Evolutionary conservation across 495 filamentous ascomycete genomes (phyloP).

Genomic region (Penicillium canescens): DNA sequence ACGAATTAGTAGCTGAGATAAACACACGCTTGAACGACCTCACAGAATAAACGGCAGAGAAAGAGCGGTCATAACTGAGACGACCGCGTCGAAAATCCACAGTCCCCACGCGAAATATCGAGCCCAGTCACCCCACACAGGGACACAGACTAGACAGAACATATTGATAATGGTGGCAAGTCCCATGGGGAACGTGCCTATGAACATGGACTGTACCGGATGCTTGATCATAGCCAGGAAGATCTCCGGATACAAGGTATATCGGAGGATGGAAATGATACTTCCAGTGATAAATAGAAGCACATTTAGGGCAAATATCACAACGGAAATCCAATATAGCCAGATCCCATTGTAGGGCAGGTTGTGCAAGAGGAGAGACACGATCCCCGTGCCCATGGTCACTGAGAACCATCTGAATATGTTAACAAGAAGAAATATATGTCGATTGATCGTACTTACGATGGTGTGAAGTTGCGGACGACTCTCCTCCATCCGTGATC

Average conservation of each 20-base stretch:
- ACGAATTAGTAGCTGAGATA: not conserved
- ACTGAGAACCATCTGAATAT: conserved; percentile 48
- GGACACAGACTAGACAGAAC: conserved; percentile 55
- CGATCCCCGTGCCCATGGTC: conserved; percentile 68
- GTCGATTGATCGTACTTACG: conserved; percentile 20
- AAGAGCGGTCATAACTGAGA: conserved; percentile 51
- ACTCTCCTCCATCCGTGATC: conserved; percentile 46
- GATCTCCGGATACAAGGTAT: conserved; percentile 57
- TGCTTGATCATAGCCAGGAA: conserved; percentile 58
- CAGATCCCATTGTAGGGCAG: conserved; percentile 56
- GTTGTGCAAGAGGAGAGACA: conserved; percentile 58
- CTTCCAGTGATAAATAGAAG: conserved; percentile 43
- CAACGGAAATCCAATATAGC: conserved; percentile 54
- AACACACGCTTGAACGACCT: conserved; percentile 6
- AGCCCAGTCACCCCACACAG: conserved; percentile 47
- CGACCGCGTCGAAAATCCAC: conserved; percentile 59
- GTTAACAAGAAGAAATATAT: not conserved
- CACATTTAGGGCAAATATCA: conserved; percentile 57
- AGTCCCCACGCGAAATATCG: conserved; percentile 48
- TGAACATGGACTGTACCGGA: conserved; percentile 59
- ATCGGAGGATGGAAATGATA: conserved; percentile 52
- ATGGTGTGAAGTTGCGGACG: conserved; percentile 51
- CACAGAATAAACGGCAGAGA: conserved; percentile 59
- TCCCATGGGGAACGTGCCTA: conserved; percentile 64
- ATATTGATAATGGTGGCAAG: conserved; percentile 63